Evolutionary conservation across 2,329 filamentous ascomycete genomes (phyloP).

Genomic region (Sclerotinia spermophila): DNA sequence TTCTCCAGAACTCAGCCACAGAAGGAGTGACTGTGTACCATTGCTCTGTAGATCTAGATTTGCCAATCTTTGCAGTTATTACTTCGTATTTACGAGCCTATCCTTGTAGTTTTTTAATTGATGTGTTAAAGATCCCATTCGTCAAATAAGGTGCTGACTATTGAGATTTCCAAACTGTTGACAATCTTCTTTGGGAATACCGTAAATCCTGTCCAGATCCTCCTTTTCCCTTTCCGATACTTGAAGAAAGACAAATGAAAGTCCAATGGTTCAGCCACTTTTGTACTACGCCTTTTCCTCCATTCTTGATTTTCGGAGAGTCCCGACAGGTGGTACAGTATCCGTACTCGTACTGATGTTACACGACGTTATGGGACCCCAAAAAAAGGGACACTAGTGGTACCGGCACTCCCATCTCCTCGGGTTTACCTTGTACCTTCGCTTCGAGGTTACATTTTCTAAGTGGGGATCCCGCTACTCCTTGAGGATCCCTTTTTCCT

Average conservation of each 20-base stretch:
- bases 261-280: not conserved
- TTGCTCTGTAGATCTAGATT: not conserved
- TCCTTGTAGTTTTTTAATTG: not conserved
- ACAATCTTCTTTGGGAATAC: not conserved
- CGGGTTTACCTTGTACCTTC: not conserved
- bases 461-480: constrained; percentile 8
- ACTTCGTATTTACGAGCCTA: not conserved
- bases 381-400: not conserved
- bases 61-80: not conserved
- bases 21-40: not conserved
- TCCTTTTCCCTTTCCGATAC: not conserved
- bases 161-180: not conserved
- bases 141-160: constrained; percentile 5
- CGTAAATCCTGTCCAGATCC: not conserved
- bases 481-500: not conserved
- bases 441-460: not conserved
- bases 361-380: not conserved
- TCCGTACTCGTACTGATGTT: not conserved
- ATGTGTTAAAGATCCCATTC: not conserved
- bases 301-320: not conserved
- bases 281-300: not conserved
- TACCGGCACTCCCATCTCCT: not conserved
- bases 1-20: not conserved
- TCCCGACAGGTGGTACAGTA: not conserved
- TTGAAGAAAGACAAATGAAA: not conserved